A percentile compares a stretch with the other conserved stretches of the same genome.
Conservation (phyloP, 352 stramenopile genomes). For the Phytophthora cryptogea region DNA sequence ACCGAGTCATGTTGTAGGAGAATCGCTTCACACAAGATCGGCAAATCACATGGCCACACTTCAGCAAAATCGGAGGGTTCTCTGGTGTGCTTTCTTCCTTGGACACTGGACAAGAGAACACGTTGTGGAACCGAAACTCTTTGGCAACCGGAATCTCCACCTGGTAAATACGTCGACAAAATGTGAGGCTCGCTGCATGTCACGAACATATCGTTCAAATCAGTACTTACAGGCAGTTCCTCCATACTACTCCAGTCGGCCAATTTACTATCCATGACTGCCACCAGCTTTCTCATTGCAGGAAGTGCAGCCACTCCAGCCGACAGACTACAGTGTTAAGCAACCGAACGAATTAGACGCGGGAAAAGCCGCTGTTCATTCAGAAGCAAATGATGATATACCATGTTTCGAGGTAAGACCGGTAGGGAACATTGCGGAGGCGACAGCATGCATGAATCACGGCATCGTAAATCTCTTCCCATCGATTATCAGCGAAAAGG, state of each 20-base stretch:
- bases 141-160: conserved; percentile 82
- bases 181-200: conserved; percentile 6
- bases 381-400: conserved; percentile 17
- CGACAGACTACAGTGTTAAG: conserved; percentile 49
- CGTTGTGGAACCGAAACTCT: conserved; percentile 84
- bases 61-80: conserved; percentile 86
- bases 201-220: neutral
- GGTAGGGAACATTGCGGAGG: conserved; percentile 68
- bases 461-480: conserved; percentile 71
- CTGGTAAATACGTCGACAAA: conserved; percentile 17
- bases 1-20: conserved; percentile 81
- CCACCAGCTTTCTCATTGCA: conserved; percentile 79
- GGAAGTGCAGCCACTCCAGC: conserved; percentile 70
- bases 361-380: neutral
- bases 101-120: conserved; percentile 88
- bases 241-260: conserved; percentile 76
- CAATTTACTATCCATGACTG: conserved; percentile 81
- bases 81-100: conserved; percentile 86
- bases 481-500: conserved; percentile 67
- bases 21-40: conserved; percentile 82
- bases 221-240: conserved; percentile 63
- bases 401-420: conserved; percentile 79
- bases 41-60: conserved; percentile 88
- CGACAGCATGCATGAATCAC: conserved; percentile 79
- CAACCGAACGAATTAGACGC: conserved; percentile 3